Evolutionary conservation across 2,329 filamentous ascomycete genomes (phyloP).

Genomic region (Hortaea werneckii): DNA sequence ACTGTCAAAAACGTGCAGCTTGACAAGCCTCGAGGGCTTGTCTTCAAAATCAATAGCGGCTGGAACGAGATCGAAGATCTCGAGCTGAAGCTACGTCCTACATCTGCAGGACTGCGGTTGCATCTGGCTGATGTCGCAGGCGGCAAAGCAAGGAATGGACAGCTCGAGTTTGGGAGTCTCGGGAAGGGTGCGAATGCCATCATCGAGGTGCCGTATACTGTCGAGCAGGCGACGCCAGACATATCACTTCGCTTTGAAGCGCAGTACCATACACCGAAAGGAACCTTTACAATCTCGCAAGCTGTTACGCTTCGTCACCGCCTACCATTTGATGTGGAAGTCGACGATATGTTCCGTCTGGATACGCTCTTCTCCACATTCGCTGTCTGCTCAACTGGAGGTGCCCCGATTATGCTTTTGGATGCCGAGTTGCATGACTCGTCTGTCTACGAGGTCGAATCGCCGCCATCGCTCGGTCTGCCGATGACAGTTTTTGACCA

Average conservation of each 20-base stretch:
- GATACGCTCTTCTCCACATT: constrained; percentile 76
- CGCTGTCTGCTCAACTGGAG: constrained; percentile 71
- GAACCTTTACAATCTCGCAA: constrained; percentile 41
- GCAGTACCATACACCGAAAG: constrained; percentile 17
- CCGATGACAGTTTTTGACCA: constrained; percentile 61
- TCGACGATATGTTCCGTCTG: constrained; percentile 90
- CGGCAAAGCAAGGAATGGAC: constrained; percentile 3
- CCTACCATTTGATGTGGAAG: constrained; percentile 83
- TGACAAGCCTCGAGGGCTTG: constrained; percentile 66
- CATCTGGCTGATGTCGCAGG: constrained; percentile 39
- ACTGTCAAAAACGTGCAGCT: constrained; percentile 65
- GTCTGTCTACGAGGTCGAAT: constrained; percentile 55
- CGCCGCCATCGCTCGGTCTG: constrained; percentile 35
- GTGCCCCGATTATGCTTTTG: constrained; percentile 64
- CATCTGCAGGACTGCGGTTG: constrained; percentile 50
- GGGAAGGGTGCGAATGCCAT: constrained; percentile 37
- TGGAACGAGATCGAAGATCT: constrained; percentile 54
- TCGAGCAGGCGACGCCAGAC: constrained; percentile 64
- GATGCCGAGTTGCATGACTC: constrained; percentile 62
- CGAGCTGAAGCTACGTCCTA: constrained; percentile 45
- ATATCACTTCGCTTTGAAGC: constrained; percentile 60
- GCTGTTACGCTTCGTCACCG: constrained; percentile 58
- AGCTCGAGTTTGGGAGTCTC: constrained; percentile 13
- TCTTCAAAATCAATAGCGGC: constrained; percentile 62
- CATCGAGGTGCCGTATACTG: constrained; percentile 68